phyloP scores from a whole-genome alignment of 345 rosid species.

The Microcos paniculata region DNA sequence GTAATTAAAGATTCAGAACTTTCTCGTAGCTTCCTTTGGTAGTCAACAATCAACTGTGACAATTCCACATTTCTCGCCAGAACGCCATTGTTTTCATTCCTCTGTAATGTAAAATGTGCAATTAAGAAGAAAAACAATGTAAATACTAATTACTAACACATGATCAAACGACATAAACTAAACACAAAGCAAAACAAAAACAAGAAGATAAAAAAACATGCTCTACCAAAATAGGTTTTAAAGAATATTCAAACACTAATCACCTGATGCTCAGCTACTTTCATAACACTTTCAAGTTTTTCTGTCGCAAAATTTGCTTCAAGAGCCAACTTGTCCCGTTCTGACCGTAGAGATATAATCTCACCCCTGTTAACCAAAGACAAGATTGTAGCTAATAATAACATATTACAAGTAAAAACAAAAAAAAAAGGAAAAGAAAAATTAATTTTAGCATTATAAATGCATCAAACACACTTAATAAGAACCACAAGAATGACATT shows the following conservation, averaged over 20 bases:
- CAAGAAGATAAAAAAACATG: neutral
- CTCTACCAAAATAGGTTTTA: neutral
- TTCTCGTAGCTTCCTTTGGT: conserved; percentile 79
- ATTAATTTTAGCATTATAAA: neutral
- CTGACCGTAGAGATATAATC: conserved; percentile 60
- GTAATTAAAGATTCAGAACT: conserved; percentile 64
- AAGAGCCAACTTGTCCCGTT: conserved; percentile 74
- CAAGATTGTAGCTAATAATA: neutral
- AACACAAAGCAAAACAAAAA: neutral
- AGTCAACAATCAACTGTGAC: conserved; percentile 73
- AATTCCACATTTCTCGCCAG: conserved; percentile 87
- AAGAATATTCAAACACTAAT: neutral
- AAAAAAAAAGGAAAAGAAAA: neutral
- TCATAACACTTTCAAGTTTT: conserved; percentile 64
- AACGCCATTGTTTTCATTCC: conserved; percentile 57
- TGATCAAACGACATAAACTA: neutral
- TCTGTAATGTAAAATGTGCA: conserved; percentile 44
- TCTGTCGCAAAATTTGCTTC: conserved; percentile 77
- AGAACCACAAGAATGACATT: neutral
- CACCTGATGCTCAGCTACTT: conserved; percentile 85
- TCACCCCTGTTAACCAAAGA: conserved; percentile 53
- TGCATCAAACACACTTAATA: neutral
- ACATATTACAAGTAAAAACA: neutral
- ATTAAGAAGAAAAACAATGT: conserved; percentile 17
- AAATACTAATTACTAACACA: conserved; percentile 12